Base-by-base conservation (phyloP, 257 asterid species). In the Euphrasia confusa region DNA sequence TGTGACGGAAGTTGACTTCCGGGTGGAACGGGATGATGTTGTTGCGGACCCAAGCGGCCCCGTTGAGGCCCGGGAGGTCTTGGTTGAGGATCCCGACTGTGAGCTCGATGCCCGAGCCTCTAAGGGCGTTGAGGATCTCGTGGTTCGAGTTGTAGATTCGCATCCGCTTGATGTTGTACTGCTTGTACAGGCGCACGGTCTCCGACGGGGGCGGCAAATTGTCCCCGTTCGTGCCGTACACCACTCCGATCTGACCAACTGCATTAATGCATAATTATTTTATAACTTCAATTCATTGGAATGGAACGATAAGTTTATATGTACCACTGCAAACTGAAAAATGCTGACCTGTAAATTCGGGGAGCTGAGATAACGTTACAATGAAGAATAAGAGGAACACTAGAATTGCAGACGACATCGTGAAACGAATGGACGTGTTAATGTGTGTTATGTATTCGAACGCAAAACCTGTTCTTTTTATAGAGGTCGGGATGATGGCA, bases 1-100 rank as follows among this genome's bases (percentile, higher is more conserved):
- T 18, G 55, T 49, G 27, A 10, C 27, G 5, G 55, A 49, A 49
- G 3, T 24, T 67, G 5, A 80, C 83, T 14, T 72, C 62, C 3
- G 71, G 68, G 7, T 49, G 18, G n/a, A 70, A 72, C 77, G 76
- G 76, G 17, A 15, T 56, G 3, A 80, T 78, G 15, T 84, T 78
- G 70, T 70, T 66, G 64, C 67, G 80, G 54, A 81, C 78, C 88
- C 86, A 84, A 8, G 76, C 84, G 73, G 69, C 71, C 0, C 77
- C 71, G 57, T n/a, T n/a, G n/a, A 76, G 21, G 8, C 32, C 7
- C 37, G 58, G 71, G 48, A 79, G 73, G 47, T 67, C 79, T 11
- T 53, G n/a, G 54, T 81, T 72, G 4, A 77, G 81, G 10, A 76
- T 78, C 5, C 75, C 79, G 13, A 77, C 39, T 5, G 61, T 61